Evolutionary conservation across 257 asterid genomes (phyloP).

Genomic region (Plantago elongata): DNA sequence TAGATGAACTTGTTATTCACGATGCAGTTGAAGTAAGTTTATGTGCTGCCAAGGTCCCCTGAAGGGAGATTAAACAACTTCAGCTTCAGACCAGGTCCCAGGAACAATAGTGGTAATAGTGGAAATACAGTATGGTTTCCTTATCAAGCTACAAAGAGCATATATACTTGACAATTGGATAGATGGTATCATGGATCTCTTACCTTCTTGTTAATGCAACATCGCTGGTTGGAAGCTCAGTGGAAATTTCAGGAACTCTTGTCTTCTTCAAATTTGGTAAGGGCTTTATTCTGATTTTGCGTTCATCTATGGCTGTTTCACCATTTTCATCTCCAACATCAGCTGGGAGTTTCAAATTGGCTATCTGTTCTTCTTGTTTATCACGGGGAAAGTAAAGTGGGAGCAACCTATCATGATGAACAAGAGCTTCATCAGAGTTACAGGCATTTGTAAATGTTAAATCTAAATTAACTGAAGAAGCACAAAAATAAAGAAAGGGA

Average conservation of each 20-base stretch:
- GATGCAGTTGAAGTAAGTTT: too few species aligned
- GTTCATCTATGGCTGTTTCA: conserved; percentile 81
- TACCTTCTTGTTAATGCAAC: conserved; percentile 60
- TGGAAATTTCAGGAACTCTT: conserved; percentile 36
- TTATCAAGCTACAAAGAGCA: conserved; percentile 2
- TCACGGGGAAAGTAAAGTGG: conserved; percentile 97
- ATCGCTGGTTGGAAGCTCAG: conserved; percentile 56
- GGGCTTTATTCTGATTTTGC: conserved; percentile 90
- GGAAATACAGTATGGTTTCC: conserved; percentile 9
- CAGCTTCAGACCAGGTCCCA: conserved; percentile 2
- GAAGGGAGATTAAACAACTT: conserved; percentile 1
- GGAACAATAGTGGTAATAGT: neutral
- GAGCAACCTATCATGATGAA: conserved; percentile 56
- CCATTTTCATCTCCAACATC: conserved; percentile 99
- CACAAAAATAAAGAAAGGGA: neutral
- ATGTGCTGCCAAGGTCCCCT: too few species aligned
- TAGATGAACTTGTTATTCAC: too few species aligned
- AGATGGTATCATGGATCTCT: conserved; percentile 22
- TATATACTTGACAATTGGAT: conserved; percentile 3
- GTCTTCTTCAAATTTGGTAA: conserved; percentile 71
- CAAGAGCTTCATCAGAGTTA: conserved; percentile 2
- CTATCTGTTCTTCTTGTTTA: conserved; percentile 79
- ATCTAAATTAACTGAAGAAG: too few species aligned
- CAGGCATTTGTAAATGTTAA: neutral
- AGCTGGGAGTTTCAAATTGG: conserved; percentile 80